Percentiles rank a stretch among this genome's conserved stretches.
Conservation (phyloP, 2,329 filamentous ascomycete species). For the Trichoderma sp. region DNA sequence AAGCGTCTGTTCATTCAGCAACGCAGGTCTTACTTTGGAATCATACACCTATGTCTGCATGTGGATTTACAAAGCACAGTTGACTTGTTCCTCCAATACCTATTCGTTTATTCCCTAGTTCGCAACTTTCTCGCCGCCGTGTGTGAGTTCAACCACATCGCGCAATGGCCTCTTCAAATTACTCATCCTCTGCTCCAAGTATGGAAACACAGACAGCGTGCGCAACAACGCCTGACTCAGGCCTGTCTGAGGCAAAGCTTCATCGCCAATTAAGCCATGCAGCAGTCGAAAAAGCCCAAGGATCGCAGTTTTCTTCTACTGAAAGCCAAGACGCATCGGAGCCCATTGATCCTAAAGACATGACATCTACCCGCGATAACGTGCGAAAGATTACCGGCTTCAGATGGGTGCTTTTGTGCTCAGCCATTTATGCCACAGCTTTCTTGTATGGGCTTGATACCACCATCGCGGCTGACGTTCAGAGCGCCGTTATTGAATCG, state of each 20-base stretch:
- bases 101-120: background rate
- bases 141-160: background rate
- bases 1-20: background rate
- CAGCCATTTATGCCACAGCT: slow-evolving; percentile 34
- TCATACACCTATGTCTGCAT: background rate
- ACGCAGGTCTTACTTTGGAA: no score
- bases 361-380: background rate
- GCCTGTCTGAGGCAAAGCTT: background rate
- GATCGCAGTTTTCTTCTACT: background rate
- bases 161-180: background rate
- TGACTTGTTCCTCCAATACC: background rate
- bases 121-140: background rate
- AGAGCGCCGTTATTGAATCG: slow-evolving; percentile 42
- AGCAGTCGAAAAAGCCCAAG: background rate
- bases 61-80: background rate
- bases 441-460: slow-evolving; percentile 27
- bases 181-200: background rate
- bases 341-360: background rate
- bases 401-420: background rate
- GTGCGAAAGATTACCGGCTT: background rate
- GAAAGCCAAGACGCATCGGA: background rate
- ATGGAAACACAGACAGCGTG: background rate
- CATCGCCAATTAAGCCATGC: background rate
- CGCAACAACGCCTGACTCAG: background rate
- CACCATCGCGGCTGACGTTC: slow-evolving; percentile 48